A percentile compares a stretch with the other conserved stretches of the same genome.
Conservation (phyloP, 306 rosid species). For the Clitoria ternatea region DNA sequence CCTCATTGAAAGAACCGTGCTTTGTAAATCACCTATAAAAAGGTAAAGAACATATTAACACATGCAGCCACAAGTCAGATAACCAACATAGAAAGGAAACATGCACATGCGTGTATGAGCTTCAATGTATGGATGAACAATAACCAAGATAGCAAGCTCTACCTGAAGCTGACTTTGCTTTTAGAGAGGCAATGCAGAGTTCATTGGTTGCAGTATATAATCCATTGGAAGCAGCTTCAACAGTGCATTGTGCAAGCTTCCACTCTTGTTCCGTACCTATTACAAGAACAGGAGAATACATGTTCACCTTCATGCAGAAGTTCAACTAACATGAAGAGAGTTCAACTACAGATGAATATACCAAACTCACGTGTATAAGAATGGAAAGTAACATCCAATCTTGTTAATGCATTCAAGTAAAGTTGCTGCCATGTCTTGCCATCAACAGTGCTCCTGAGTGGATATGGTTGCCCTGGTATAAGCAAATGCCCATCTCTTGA, state of each 20-base stretch:
- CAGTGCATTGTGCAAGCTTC: slow-evolving; percentile 82
- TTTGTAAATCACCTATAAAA: slow-evolving; percentile 70
- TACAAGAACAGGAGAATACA: slow-evolving; percentile 32
- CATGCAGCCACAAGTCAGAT: background rate
- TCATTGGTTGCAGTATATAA: slow-evolving; percentile 70
- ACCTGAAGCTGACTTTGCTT: slow-evolving; percentile 94
- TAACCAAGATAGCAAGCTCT: slow-evolving; percentile 20
- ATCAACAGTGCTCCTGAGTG: slow-evolving; percentile 54
- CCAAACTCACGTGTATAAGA: slow-evolving; percentile 70
- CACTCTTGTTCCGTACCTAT: slow-evolving; percentile 94
- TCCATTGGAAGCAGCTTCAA: slow-evolving; percentile 84
- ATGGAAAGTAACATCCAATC: slow-evolving; percentile 75
- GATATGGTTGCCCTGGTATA: slow-evolving; percentile 58
- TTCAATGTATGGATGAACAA: slow-evolving; percentile 2
- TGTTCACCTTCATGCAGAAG: slow-evolving; percentile 6
- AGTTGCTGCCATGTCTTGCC: slow-evolving; percentile 85
- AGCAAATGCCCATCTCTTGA: slow-evolving; percentile 78
- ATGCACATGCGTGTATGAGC: slow-evolving; percentile 12
- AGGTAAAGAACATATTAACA: slow-evolving; percentile 20
- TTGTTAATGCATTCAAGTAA: slow-evolving; percentile 67
- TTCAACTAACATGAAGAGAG: slow-evolving; percentile 20
- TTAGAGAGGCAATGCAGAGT: slow-evolving; percentile 68
- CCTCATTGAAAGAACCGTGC: slow-evolving; percentile 80
- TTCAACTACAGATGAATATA: slow-evolving; percentile 7
- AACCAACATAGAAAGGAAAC: slow-evolving; percentile 2